Conservation (phyloP, 2,329 filamentous ascomycete species). For the Taxawa tesnikishii region DNA sequence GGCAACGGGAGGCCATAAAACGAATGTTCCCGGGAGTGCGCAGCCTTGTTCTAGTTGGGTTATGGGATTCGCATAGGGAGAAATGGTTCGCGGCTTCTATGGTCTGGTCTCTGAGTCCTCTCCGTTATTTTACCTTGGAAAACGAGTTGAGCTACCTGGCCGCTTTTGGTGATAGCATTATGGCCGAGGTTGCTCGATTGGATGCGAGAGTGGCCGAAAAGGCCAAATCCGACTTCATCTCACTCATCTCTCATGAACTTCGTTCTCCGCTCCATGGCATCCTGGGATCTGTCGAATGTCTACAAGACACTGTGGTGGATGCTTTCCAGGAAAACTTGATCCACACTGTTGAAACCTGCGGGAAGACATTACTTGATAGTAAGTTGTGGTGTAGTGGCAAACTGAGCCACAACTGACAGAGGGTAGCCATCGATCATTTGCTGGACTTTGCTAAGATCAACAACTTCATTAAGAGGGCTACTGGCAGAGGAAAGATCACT, state of each 20-base stretch:
- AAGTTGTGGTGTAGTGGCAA: not conserved
- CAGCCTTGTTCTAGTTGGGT: conserved; percentile 37
- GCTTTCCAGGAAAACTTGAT: conserved; percentile 25
- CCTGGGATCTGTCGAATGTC: conserved; percentile 34
- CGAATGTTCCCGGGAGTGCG: conserved; percentile 27
- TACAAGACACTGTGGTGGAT: conserved; percentile 27
- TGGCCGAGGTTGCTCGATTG: conserved; percentile 27
- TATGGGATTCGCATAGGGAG: conserved; percentile 36
- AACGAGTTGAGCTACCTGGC: conserved; percentile 28
- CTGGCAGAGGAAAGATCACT: conserved; percentile 7
- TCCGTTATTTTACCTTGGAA: conserved; percentile 28
- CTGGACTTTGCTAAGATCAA: conserved; percentile 29
- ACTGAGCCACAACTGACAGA: conserved; percentile 1
- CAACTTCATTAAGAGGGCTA: conserved; percentile 11
- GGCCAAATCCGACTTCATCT: conserved; percentile 40
- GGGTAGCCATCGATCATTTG: conserved; percentile 18
- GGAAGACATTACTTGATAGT: conserved; percentile 31
- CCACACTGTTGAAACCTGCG: conserved; percentile 33
- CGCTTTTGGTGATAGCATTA: conserved; percentile 30
- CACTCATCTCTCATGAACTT: conserved; percentile 40
- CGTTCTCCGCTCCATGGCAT: conserved; percentile 35
- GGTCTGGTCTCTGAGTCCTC: conserved; percentile 33
- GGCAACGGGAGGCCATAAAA: conserved; percentile 3
- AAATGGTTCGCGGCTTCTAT: conserved; percentile 31
- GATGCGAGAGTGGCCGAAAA: conserved; percentile 28